Evolutionary conservation across 495 filamentous ascomycete species (phyloP).

Genomic region (Tuber melanosporum): DNA sequence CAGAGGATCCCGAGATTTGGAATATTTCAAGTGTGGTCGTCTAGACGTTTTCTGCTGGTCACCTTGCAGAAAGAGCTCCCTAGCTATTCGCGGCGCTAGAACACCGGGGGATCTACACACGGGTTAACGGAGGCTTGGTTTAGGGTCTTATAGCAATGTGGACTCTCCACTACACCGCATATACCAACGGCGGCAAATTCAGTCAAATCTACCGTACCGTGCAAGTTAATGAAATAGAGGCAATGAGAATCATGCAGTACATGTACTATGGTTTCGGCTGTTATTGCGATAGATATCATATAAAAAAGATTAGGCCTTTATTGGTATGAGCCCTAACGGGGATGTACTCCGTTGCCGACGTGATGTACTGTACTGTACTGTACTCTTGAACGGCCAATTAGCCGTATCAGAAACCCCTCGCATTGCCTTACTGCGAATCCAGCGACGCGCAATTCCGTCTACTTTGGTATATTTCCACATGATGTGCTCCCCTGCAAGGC

Average conservation of each 20-base stretch:
- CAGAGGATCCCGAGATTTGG: no score
- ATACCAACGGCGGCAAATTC: not conserved
- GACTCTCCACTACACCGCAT: not conserved
- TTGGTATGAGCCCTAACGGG: not conserved
- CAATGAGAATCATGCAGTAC: not conserved
- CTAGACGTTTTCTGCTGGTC: no score
- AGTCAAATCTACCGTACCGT: not conserved
- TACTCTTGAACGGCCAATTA: not conserved
- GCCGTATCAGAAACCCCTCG: not conserved
- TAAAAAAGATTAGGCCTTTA: not conserved
- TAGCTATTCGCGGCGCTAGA: no score
- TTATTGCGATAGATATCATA: not conserved
- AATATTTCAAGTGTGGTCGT: no score
- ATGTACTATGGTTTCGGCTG: not conserved
- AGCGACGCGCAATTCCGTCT: not conserved
- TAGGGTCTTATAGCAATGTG: no score
- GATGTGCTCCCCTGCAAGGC: not conserved
- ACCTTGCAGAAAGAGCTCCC: no score
- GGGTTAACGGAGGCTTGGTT: no score
- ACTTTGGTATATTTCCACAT: not conserved
- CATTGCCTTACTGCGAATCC: not conserved
- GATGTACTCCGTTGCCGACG: not conserved
- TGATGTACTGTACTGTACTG: not conserved
- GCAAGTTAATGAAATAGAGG: no score
- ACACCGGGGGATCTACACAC: no score